Evolutionary conservation across 148 eudicot genomes (phyloP).

Genomic region (Gaultheria prostrata): DNA sequence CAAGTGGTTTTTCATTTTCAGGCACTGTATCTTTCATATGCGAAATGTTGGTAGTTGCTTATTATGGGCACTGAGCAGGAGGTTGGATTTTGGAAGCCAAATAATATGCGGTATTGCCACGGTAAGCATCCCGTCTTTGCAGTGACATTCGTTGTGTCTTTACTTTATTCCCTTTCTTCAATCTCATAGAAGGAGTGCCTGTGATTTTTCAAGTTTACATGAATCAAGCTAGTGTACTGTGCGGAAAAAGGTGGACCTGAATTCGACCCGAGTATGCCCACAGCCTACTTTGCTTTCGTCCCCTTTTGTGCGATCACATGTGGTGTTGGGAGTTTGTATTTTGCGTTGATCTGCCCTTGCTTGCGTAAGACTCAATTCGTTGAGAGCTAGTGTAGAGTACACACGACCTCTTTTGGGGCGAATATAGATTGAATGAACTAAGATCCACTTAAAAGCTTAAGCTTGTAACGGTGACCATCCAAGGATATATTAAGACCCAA

Average conservation of each 20-base stretch:
- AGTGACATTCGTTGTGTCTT: neutral
- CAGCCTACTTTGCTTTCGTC: neutral
- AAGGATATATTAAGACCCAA: neutral
- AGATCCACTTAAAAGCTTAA: neutral
- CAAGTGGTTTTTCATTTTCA: neutral
- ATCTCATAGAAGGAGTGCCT: neutral
- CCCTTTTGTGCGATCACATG: neutral
- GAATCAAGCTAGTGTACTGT: neutral
- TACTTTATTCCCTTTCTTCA: neutral
- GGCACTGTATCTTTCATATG: neutral
- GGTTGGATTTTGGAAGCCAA: slow-evolving; percentile 13
- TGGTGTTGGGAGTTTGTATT: neutral
- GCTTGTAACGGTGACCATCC: neutral
- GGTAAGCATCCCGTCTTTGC: slow-evolving; percentile 16
- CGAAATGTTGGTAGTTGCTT: slow-evolving; percentile 1
- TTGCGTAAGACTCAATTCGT: neutral
- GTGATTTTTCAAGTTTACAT: neutral
- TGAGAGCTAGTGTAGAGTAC: neutral
- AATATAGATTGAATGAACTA: neutral
- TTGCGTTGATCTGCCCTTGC: neutral
- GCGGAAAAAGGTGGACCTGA: neutral
- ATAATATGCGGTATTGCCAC: slow-evolving; percentile 20
- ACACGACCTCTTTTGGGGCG: neutral
- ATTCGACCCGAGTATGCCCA: neutral
- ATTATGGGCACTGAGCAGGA: slow-evolving; percentile 15